These are phyloP conservation scores for Neophaeococcomyces aloes DNA, from an alignment of 2,329 filamentous ascomycete genomes.

Conservation along the genomic window DNA sequence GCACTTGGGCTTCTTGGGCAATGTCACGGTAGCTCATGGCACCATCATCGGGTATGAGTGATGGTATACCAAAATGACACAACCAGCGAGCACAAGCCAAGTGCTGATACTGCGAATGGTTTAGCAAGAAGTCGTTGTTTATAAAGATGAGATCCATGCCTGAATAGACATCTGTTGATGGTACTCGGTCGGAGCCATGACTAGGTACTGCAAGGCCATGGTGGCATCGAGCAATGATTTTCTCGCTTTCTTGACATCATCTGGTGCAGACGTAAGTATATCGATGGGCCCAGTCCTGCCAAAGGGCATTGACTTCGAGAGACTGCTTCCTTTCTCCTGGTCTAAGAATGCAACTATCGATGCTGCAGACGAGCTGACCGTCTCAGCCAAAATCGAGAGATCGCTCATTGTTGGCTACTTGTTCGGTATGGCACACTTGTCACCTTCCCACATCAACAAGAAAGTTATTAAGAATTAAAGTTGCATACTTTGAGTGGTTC, in stretches of 20 bases:
- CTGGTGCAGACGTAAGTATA: neutral
- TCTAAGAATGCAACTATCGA: neutral
- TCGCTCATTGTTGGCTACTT: neutral
- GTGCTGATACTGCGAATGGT: slow-evolving; percentile 17
- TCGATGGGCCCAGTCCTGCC: neutral
- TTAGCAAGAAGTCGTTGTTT: neutral
- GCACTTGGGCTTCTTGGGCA: slow-evolving; percentile 20
- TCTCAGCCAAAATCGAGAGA: slow-evolving; percentile 1
- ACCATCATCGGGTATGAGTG: slow-evolving; percentile 21
- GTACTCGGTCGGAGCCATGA: slow-evolving; percentile 4
- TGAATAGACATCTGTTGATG: slow-evolving; percentile 6
- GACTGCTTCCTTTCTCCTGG: neutral
- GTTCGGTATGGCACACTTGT: no score
- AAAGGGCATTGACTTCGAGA: neutral
- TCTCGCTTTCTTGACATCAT: slow-evolving; percentile 4
- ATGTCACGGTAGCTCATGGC: slow-evolving; percentile 23
- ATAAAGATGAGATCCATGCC: neutral
- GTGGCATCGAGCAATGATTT: slow-evolving; percentile 1
- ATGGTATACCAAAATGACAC: slow-evolving; percentile 24
- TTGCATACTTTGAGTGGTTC: no score
- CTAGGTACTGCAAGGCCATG: slow-evolving; percentile 1
- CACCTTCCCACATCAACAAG: no score
- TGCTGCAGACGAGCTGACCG: slow-evolving; percentile 1
- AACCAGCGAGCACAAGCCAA: slow-evolving; percentile 25
- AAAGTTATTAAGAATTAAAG: no score